Conservation (phyloP, 495 filamentous ascomycete genomes). For the Aspergillus hancockii region DNA sequence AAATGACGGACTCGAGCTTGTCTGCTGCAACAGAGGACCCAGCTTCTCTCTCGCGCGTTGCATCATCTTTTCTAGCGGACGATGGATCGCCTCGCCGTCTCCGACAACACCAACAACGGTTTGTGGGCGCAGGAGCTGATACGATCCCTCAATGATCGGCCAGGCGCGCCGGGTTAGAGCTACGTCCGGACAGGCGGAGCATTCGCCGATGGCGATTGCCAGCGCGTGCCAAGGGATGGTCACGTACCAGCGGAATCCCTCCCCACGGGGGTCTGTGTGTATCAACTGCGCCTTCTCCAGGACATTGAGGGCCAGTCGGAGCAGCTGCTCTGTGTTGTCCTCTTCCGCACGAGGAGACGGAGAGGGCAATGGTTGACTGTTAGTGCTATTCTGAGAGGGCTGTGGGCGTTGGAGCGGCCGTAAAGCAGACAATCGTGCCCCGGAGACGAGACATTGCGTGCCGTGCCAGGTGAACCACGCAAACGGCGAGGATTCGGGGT, state of each 20-base stretch:
- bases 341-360: background rate
- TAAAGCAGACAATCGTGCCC: background rate
- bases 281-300: constrained; percentile 2
- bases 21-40: too few relatives aligned
- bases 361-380: background rate
- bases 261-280: background rate
- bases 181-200: background rate
- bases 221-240: constrained; percentile 9
- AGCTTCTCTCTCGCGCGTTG: too few relatives aligned
- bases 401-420: background rate
- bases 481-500: constrained; percentile 11
- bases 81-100: too few relatives aligned
- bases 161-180: constrained; percentile 1
- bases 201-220: constrained; percentile 3
- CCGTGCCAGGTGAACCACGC: constrained; percentile 10
- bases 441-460: constrained; percentile 10
- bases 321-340: constrained; percentile 1
- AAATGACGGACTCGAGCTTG: too few relatives aligned
- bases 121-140: background rate
- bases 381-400: background rate
- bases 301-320: background rate
- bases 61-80: too few relatives aligned
- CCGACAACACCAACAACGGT: too few relatives aligned
- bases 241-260: constrained; percentile 10
- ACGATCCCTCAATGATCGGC: constrained; percentile 10